Evolutionary conservation across 305 asterid genomes (phyloP), one percentile per base, ranked within the genome.

Genomic region (Rubia occidens): DNA sequence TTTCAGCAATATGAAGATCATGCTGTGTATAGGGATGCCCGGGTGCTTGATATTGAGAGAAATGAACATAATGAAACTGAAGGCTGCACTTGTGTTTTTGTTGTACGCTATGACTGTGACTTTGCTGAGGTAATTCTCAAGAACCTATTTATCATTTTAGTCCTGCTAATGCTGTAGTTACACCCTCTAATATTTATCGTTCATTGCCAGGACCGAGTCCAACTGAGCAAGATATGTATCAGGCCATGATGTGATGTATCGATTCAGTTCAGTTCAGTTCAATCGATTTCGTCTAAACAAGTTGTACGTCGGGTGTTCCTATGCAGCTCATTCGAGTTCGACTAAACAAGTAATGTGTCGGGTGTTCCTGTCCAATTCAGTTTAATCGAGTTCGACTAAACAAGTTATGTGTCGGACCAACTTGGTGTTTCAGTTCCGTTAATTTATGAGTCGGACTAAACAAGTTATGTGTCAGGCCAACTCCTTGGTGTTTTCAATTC

Each of bases 11-110:
- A 67, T 13, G 82, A 80, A 56, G 83, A 85, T 59, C 78, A 78
- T 39, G 91, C 89, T 5, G 82, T 88, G 29, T 82, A 91, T 75
- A 56, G 77, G 20, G 97, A 91, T 32, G 96, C 97, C 0, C 81
- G 68, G n/a, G 71, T 91, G 26, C 55, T 80, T 75, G 87, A 81
- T 63, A 82, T 91, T 43, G 82, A 81, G 70, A 80, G 86, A 68
- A 74, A 66, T 26, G 15, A 26, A 6, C 96, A 88, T 44, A 81
- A 80, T 60, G 68, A 64, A 11, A 70, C 55, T 15, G 72, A 75
- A 51, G 44, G 58, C 20, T 91, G 98, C 83, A 76, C 84, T 8
- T 91, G 98, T 77, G 68, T 78, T 71, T 89, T 89, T 77, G 76
- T 64, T 8, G 91, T 89, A 43, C 88, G 86, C n/a, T 89, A 74